Base-by-base conservation (phyloP, 306 rosid genomes). In the Medicago arabica region DNA sequence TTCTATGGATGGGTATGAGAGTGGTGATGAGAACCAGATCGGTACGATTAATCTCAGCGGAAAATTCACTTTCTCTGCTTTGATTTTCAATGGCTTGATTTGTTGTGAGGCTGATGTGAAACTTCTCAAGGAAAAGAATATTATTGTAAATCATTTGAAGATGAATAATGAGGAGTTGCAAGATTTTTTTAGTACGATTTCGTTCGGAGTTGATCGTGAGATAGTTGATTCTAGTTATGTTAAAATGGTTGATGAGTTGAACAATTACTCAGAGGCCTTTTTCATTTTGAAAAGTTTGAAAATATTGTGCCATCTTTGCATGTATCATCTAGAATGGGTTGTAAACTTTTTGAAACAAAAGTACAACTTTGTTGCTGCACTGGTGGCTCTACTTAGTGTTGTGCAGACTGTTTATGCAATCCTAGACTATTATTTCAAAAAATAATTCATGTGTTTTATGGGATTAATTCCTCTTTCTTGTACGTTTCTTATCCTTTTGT, bases 71-170 rank as follows among this genome's bases (percentile, higher is more conserved):
- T 43, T 0, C 3, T 6, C 72, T 43, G 19, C 40, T 0, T 19
- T 67, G 39, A 7, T 67, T 19, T 67, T 67, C 72, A 7, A 67
- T 44, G 72, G 57, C 2, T 44, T 67, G 55, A 43, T 67, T 8
- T 67, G 72, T 7, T 67, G 39, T 13, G 17, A 18, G 1, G 54
- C 5, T 3, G 72, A 67, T 43, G 55, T 67, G n/a, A 25, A 67
- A 2, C 39, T 67, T 46, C 72, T 67, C 21, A 67, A 43, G 11
- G 57, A 67, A 16, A 67, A 43, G 19, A 43, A 19, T 2, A 21
- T 67, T 0, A 67, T 67, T 12, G 72, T 67, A 0, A 57, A 67
- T 44, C 55, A 67, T 67, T 3, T 19, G 55, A 19, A 43, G 6
- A 67, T 19, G 55, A 67, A 16, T 4, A 13, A 67, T 2, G 11